These are phyloP conservation scores for Colletotrichum spinosum DNA, from an alignment of 2,329 filamentous ascomycete species.

Conservation along the genomic window DNA sequence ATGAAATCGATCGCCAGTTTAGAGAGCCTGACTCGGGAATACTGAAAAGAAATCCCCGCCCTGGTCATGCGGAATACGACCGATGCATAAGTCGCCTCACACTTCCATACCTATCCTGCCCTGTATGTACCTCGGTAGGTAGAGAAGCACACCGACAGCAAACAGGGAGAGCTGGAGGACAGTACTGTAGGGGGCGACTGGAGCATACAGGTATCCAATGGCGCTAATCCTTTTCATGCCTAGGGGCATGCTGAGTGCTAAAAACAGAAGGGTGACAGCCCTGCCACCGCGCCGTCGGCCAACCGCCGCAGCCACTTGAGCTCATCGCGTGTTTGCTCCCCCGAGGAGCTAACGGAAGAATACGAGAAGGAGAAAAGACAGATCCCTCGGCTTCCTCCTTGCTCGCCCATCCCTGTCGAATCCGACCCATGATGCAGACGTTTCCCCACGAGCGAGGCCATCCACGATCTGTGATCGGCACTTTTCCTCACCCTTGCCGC, in stretches of 20 bases:
- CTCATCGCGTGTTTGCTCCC: not conserved
- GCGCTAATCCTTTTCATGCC: slow-evolving; percentile 4
- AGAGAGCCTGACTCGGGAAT: too few species aligned
- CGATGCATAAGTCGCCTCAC: too few species aligned
- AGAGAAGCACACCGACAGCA: not conserved
- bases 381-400: slow-evolving; percentile 9
- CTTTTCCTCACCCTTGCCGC: slow-evolving; percentile 14
- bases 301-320: slow-evolving; percentile 10
- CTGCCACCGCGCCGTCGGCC: slow-evolving; percentile 4
- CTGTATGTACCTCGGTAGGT: not conserved
- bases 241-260: slow-evolving; percentile 10
- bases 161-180: not conserved
- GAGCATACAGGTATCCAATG: slow-evolving; percentile 24
- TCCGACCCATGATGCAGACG: not conserved
- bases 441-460: slow-evolving; percentile 26
- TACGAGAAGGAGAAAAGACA: slow-evolving; percentile 27
- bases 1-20: too few species aligned
- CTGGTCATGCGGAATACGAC: too few species aligned
- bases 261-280: slow-evolving; percentile 30
- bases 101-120: not conserved
- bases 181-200: not conserved
- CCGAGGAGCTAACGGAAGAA: slow-evolving; percentile 1
- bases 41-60: too few species aligned
- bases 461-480: slow-evolving; percentile 33
- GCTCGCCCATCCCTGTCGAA: not conserved